These are phyloP conservation scores for Cymbopogon flexuosus DNA, from an alignment of 202 grass and related monocot genomes.

Conservation along the genomic window DNA sequence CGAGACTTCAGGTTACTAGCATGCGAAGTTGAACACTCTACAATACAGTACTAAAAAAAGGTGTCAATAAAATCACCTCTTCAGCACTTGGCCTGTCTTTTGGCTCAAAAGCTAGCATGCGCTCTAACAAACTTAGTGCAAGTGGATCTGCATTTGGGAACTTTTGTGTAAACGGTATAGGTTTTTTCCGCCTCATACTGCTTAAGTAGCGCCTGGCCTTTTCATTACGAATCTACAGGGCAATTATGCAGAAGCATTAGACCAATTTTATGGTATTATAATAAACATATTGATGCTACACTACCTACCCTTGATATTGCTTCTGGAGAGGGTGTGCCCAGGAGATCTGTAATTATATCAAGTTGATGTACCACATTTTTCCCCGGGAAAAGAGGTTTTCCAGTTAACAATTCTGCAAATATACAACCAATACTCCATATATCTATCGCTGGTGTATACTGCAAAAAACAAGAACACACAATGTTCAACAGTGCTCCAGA, in stretches of 20 bases:
- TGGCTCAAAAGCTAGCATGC: slow-evolving; percentile 85
- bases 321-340: slow-evolving; percentile 77
- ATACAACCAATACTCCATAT: slow-evolving; percentile 98
- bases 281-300: slow-evolving; percentile 16
- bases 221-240: slow-evolving; percentile 73
- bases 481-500: neutral
- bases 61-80: slow-evolving; percentile 49
- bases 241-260: slow-evolving; percentile 22
- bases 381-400: slow-evolving; percentile 92
- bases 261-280: neutral
- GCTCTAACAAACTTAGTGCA: slow-evolving; percentile 66
- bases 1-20: slow-evolving; percentile 15
- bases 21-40: slow-evolving; percentile 8
- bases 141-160: slow-evolving; percentile 74
- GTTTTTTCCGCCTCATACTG: slow-evolving; percentile 79
- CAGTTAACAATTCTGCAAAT: slow-evolving; percentile 81
- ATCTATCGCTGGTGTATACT: slow-evolving; percentile 94
- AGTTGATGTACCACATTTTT: slow-evolving; percentile 96
- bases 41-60: slow-evolving; percentile 2
- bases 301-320: slow-evolving; percentile 69
- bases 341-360: slow-evolving; percentile 88
- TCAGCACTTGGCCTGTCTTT: slow-evolving; percentile 85
- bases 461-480: slow-evolving; percentile 2
- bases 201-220: slow-evolving; percentile 88
- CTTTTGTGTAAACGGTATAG: slow-evolving; percentile 67